These are phyloP conservation scores for Cladophialophora immunda DNA, from an alignment of 2,329 filamentous ascomycete genomes.

Conservation along the genomic window DNA sequence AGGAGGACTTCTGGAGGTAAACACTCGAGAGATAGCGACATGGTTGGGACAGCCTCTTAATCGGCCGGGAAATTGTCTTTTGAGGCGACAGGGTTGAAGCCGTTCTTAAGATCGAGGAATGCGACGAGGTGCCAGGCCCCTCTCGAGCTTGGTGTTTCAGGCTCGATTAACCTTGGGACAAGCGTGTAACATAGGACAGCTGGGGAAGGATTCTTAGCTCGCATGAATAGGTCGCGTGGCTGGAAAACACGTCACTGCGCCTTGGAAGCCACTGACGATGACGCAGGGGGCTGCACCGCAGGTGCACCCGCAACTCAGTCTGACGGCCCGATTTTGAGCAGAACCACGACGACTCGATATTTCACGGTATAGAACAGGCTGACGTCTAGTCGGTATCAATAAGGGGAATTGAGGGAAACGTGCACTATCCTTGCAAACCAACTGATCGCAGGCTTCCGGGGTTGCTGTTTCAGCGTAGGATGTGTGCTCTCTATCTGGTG, in stretches of 20 bases:
- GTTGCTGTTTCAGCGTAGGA: background rate
- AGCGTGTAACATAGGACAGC: background rate
- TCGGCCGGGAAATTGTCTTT: background rate
- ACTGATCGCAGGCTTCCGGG: background rate
- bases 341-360: background rate
- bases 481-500: background rate
- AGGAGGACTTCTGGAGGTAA: slow-evolving; percentile 57
- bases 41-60: background rate
- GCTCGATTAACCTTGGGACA: slow-evolving; percentile 1
- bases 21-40: slow-evolving; percentile 30
- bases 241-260: background rate
- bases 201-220: background rate
- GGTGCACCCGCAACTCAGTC: background rate
- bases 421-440: background rate
- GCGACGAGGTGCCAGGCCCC: background rate
- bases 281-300: slow-evolving; percentile 3
- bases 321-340: background rate
- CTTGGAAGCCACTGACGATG: background rate
- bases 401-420: background rate
- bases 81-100: background rate
- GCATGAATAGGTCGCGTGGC: slow-evolving; percentile 20
- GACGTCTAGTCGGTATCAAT: background rate
- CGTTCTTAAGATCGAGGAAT: background rate
- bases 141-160: background rate
- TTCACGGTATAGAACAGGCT: background rate